Base-by-base conservation (phyloP, 768 basidiomycete species). In the Ramaria sp. region DNA sequence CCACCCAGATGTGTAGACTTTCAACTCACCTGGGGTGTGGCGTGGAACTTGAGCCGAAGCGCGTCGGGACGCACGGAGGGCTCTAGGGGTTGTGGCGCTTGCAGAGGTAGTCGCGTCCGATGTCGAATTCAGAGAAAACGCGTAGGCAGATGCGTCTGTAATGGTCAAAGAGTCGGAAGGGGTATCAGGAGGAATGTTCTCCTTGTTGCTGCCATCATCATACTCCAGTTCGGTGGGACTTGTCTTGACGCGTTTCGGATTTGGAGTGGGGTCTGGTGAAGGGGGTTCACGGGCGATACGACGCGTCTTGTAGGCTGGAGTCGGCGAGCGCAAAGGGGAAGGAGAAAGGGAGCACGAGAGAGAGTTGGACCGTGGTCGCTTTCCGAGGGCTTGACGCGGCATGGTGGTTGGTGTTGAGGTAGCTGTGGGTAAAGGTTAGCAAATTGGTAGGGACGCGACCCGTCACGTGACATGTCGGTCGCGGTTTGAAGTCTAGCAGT, bases 221-320 rank as follows among this genome's bases (percentile, higher is more conserved):
- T 84, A 82, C 3, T 57, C 42, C 19, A 75, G 53, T 33, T 67
- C 59, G 5, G 67, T 68, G 15, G 67, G 65, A 15, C 77, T 75
- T 17, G 76, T 79, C 53, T 80, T 78, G 45, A 76, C 70, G 54
- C 86, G 84, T 70, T 88, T 88, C 37, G 78, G 72, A 62, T 77
- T 79, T 19, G 86, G 85, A 7, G 80, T 82, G 31, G 73, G 70
- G 60, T 85, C 81, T 6, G 85, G 84, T 0, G 84, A 83, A 60
- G 73, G 76, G 42, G 22, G 54, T 17, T 46, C 34, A 33, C 46
- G 46, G 7, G 42, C 19, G 30, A n/a, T 45, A 31, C 31, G 47
- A 31, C 46, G 46, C 31, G 31, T 31, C 45, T 31, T 42, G 30
- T 24, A 43, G 13, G 39, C 41, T 42, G 38, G 20, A 31, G 53